Conservation (phyloP, 208 protist species). For the Plasmodiophora brassicae region DNA sequence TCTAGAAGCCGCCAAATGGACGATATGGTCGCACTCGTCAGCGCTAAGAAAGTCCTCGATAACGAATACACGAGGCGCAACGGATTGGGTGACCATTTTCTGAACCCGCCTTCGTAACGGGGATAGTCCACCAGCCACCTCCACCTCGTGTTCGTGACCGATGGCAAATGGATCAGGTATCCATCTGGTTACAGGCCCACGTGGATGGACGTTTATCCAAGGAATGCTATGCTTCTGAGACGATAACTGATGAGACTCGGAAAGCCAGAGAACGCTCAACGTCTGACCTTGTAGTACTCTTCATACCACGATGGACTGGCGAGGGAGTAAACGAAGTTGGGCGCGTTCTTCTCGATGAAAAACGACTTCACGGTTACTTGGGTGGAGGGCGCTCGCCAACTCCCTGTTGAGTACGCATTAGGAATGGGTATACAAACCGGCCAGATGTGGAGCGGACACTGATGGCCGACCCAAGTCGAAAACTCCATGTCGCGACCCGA, state of each 20-base stretch:
- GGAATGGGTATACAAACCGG: too few species aligned
- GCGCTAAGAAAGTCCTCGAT: conserved; percentile 17
- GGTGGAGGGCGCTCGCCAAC: too few species aligned
- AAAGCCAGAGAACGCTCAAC: neutral
- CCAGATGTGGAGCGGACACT: too few species aligned
- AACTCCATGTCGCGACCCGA: too few species aligned
- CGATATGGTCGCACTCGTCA: conserved; percentile 2
- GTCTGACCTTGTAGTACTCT: neutral
- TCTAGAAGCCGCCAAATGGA: too few species aligned
- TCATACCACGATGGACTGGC: neutral
- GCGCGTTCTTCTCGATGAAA: too few species aligned
- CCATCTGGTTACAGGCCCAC: neutral
- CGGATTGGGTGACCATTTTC: neutral
- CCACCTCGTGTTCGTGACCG: neutral
- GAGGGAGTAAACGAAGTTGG: neutral
- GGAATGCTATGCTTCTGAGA: neutral
- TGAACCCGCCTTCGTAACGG: neutral
- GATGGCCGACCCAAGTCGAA: too few species aligned
- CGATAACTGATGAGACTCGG: neutral
- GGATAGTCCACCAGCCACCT: neutral
- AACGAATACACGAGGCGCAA: neutral
- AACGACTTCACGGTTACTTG: too few species aligned
- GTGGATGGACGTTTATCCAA: conserved; percentile 18
- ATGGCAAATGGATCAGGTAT: neutral
- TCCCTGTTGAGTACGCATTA: too few species aligned